These are phyloP conservation scores for Rutidosis leptorrhynchoides DNA, from an alignment of 129 eudicot genomes.

Conservation along the genomic window DNA sequence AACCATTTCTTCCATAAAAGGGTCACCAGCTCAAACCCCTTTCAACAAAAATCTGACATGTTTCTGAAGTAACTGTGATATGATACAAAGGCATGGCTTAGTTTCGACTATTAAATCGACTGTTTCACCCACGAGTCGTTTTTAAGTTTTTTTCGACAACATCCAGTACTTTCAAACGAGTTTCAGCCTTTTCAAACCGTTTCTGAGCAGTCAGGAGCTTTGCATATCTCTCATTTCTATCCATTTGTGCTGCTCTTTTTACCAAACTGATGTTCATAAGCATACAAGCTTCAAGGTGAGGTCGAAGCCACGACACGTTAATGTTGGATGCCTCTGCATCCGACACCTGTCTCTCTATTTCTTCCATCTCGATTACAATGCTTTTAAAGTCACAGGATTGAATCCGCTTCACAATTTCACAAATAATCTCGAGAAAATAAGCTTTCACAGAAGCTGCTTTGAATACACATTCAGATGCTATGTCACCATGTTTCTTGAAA, in stretches of 20 bases:
- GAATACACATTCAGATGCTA: conserved; percentile 20
- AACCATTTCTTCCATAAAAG: neutral
- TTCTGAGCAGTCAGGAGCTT: conserved; percentile 29
- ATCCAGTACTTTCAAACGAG: conserved; percentile 27
- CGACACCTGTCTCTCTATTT: conserved; percentile 10
- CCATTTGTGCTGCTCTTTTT: conserved; percentile 29
- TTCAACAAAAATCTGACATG: neutral
- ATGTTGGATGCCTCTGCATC: conserved; percentile 27
- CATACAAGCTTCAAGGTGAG: neutral
- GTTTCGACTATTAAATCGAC: neutral
- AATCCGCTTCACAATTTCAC: conserved; percentile 23
- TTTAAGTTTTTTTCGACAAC: conserved; percentile 32
- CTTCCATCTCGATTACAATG: conserved; percentile 10
- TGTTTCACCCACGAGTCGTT: conserved; percentile 21
- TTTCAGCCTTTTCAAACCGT: conserved; percentile 29
- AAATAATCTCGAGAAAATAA: conserved; percentile 24
- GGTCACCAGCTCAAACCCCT: neutral
- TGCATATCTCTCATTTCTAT: conserved; percentile 28
- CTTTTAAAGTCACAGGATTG: neutral
- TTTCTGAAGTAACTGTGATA: neutral
- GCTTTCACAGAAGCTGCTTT: conserved; percentile 23
- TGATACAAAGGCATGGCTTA: conserved; percentile 2
- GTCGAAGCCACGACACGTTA: conserved; percentile 32
- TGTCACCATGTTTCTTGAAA: conserved; percentile 24
- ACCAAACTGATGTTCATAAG: conserved; percentile 23